These are phyloP conservation scores for Dactylorhiza incarnata DNA, from an alignment of 106 monocot species.

Conservation along the genomic window DNA sequence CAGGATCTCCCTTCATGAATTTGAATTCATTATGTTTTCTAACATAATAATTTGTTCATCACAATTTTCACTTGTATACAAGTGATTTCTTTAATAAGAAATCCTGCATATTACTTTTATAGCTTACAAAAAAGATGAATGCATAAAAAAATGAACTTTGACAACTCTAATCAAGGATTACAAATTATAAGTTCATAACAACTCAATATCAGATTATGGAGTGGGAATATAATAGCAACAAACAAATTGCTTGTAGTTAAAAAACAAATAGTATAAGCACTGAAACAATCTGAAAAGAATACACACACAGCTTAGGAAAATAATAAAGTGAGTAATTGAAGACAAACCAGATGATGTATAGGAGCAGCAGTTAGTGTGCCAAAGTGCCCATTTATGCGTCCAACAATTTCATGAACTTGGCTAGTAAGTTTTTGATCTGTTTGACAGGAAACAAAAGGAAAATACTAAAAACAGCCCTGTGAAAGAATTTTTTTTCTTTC, in stretches of 20 bases:
- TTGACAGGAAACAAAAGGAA: slow-evolving; percentile 5
- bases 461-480: background rate
- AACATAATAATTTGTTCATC: background rate
- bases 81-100: background rate
- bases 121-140: background rate
- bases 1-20: background rate
- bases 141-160: background rate
- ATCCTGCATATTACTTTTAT: background rate
- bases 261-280: background rate
- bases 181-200: background rate
- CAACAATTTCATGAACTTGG: slow-evolving; percentile 99
- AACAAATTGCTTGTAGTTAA: background rate
- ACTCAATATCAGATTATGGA: background rate
- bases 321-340: background rate
- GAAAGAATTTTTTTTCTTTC: background rate
- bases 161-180: background rate
- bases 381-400: slow-evolving; percentile 96
- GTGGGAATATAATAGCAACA: background rate
- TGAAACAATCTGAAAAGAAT: background rate
- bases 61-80: background rate
- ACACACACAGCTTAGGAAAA: background rate
- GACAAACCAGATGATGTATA: slow-evolving; percentile 87
- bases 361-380: slow-evolving; percentile 94
- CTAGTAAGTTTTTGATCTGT: slow-evolving; percentile 98
- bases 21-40: background rate